Base-by-base conservation (phyloP, 345 rosid species). In the Populus simonii region DNA sequence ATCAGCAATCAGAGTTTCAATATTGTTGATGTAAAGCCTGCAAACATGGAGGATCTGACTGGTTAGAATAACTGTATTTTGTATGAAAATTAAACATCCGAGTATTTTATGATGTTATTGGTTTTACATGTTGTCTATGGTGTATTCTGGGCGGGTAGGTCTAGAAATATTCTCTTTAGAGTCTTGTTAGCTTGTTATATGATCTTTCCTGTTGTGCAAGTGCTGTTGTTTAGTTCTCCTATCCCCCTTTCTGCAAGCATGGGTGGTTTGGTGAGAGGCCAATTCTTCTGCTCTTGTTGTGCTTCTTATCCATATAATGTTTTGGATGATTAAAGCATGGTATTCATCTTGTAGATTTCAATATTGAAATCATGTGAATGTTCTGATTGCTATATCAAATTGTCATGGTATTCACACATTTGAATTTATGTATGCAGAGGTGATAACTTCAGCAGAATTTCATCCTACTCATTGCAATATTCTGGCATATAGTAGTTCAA, bases 401-500 rank as follows among this genome's bases (percentile, higher is more conserved):
- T n/a, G 18, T 31, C 29, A 36, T 8, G 11, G 6, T 65, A 35
- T 75, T 69, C 53, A 43, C 33, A 43, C 47, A 23, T 39, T 35
- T 67, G 70, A 16, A 18, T 65, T 66, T 17, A 13, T 78, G 13
- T 31, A 67, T 73, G 89, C 96, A 95, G 99, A 95, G 94, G 99
- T 95, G 82, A 92, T 95, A 76, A 95, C 99, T 78, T 93, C 99
- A 76, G 99, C 99, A 20, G 98, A 93, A 80, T 95, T 95, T 79
- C 99, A 95, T 83, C 99, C 99, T 76, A 86, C 87, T 35, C 98
- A 93, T 75, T 96, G 99, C 85, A 92, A 96, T 84, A 87, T 71
- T 83, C 84, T 96, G 84, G 99, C 95, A 70, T 96, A 96, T 86
- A 96, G 99, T 87, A 96, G 99, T 87, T 96, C 99, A 16, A 96